Evolutionary conservation across 345 rosid species (phyloP), one percentile per base, ranked within the genome.

Genomic region (Kernera saxatilis): DNA sequence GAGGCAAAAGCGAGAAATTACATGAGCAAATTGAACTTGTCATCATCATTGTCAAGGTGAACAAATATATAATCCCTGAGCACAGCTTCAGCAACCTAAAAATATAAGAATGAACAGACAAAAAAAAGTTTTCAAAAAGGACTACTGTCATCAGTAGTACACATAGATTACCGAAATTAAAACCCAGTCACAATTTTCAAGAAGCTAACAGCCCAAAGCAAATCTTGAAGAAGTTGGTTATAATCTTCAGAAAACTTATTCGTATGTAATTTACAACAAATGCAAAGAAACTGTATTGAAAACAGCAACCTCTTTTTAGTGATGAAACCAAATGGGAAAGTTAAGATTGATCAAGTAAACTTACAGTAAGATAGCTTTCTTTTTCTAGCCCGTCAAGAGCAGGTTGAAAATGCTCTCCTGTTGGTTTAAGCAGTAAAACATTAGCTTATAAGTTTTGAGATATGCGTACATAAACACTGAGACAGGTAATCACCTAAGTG

Each of bases 1-100:
- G 35, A 64, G 45, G 70, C 64, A 25, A 69, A 39, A 43, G 58
- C 22, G 29, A 64, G 17, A 65, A 14, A 87, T 79, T 72, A 91
- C 99, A 91, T 86, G 69, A 94, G 93, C 67, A 94, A 79, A 83
- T 88, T 91, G 82, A 88, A 94, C 78, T 94, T 94, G 90, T 94
- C 97, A 63, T 94, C 63, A 77, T 87, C 83, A 64, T 84, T 82
- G 75, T 67, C 79, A 70, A 94, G 91, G 82, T 94, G 99, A 70
- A 91, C 87, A 82, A 89, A 85, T 62, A 91, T 69, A 75, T 80
- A 91, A 64, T 82, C 85, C 80, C 74, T 80, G 44, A 94, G 77
- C 69, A 94, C 84, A 39, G 93, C 82, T 52, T 85, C 85, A 9
- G 89, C 97, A 75, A 89, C 97, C 99, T 94, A 73, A 56, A 36